Base-by-base conservation (phyloP, 768 basidiomycete genomes). In the Lentinula aciculospora region DNA sequence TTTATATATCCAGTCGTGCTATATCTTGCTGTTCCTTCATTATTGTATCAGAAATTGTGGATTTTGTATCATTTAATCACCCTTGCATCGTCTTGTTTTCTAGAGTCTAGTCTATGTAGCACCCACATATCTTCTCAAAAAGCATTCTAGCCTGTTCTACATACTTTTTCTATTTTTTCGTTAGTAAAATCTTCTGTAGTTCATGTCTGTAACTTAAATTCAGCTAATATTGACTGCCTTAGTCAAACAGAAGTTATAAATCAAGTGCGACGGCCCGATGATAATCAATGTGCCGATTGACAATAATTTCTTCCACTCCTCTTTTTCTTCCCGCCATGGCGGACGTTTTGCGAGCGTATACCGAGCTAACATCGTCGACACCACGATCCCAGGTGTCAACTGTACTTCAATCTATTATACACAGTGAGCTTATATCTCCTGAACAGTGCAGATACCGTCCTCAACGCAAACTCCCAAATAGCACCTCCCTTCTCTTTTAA, bases 401-500 rank as follows among this genome's bases (percentile, higher is more conserved):
- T 12, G 77, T 78, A 12, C 76, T 86, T 47, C 76, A 79, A 60
- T 74, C 75, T 40, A 78, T 86, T 40, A 76, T 78, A 61, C 72
- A 73, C 60, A 76, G 85, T 83, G 57, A 49, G 45, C 34, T 12
- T 32, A 15, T 39, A 53, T 47, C 34, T 54, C 29, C 39, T 60
- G 28, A 57, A 29, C 36, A 15, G 21, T 23, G 13, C 28, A 47
- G 21, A n/a, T 17, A 34, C 13, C 34, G 15, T 53, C 8, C 21
- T 28, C 27, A 53, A 23, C 40, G 23, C 57, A 48, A 27, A 29
- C n/a, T n/a, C n/a, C 21, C 7, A 48, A 13, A 47, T 64, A 83
- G 82, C 82, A 9, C 67, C 74, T 7, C 77, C 80, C 5, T 76
- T 79, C 32, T 69, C 75, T 31, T 73, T 86, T 57, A 76, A 81